Percentiles rank a stretch among this genome's conserved stretches.
These are phyloP conservation scores for Epichloe uncinata DNA, from an alignment of 2,329 filamentous ascomycete species.

Conservation along the genomic window DNA sequence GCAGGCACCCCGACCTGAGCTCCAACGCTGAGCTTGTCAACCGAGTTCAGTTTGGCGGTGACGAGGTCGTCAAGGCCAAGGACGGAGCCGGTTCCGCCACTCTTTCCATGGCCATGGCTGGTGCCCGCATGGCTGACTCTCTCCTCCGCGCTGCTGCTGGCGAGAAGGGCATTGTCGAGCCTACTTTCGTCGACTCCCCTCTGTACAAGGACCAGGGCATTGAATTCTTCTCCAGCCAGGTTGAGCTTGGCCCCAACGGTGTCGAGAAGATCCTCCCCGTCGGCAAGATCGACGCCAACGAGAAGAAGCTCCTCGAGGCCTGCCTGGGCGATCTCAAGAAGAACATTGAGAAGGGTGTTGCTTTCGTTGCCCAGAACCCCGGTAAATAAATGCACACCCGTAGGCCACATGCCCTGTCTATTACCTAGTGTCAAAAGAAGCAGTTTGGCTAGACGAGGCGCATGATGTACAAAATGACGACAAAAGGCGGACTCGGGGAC, in stretches of 20 bases:
- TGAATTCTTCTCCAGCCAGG: slow-evolving; percentile 90
- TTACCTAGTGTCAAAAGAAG: not conserved
- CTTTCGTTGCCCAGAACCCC: slow-evolving; percentile 46
- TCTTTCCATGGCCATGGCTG: slow-evolving; percentile 97
- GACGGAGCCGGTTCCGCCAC: slow-evolving; percentile 93
- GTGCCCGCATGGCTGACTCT: slow-evolving; percentile 72
- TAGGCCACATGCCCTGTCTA: not conserved
- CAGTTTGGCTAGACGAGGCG: not conserved
- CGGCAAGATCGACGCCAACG: slow-evolving; percentile 69
- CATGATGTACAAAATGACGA: slow-evolving; percentile 3
- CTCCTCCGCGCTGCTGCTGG: slow-evolving; percentile 86
- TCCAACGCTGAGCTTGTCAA: slow-evolving; percentile 71
- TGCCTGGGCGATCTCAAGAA: slow-evolving; percentile 74
- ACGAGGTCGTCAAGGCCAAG: slow-evolving; percentile 99
- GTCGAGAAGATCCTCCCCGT: slow-evolving; percentile 86
- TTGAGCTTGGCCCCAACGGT: slow-evolving; percentile 93
- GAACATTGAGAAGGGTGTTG: slow-evolving; percentile 87
- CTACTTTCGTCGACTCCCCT: slow-evolving; percentile 91
- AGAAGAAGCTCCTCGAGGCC: slow-evolving; percentile 82
- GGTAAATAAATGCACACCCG: slow-evolving; percentile 33
- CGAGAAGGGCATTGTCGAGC: slow-evolving; percentile 90
- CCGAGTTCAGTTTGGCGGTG: slow-evolving; percentile 96
- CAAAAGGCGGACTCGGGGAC: not conserved
- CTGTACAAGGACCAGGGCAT: slow-evolving; percentile 98
- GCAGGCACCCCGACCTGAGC: slow-evolving; percentile 69